Percentiles rank a stretch among this genome's conserved stretches.
phyloP scores from a whole-genome alignment of 2,329 filamentous ascomycete genomes.

The Myriosclerotinia duriaeana region DNA sequence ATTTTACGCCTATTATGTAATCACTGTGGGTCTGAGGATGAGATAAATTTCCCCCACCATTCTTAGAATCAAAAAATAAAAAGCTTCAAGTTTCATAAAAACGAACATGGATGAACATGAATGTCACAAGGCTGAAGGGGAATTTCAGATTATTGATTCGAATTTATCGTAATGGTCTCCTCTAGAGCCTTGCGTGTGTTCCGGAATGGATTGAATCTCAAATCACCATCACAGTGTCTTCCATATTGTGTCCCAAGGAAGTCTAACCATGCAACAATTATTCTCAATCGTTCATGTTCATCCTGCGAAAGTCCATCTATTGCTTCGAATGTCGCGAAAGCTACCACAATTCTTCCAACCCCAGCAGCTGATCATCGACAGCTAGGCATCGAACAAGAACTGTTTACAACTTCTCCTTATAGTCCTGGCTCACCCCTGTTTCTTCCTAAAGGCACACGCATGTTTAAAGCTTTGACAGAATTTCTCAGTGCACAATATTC shows the following conservation, averaged over 20 bases:
- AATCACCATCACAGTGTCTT: conserved; percentile 21
- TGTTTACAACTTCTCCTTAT: conserved; percentile 76
- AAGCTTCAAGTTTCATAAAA: conserved; percentile 5
- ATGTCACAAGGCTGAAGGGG: neutral
- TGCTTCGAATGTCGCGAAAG: conserved; percentile 10
- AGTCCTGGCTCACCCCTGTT: conserved; percentile 86
- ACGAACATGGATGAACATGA: neutral
- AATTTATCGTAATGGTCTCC: conserved; percentile 37
- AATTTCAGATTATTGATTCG: conserved; percentile 3
- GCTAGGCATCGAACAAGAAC: conserved; percentile 64
- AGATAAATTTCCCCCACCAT: too few species aligned
- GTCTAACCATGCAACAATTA: conserved; percentile 17
- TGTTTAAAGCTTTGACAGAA: conserved; percentile 80
- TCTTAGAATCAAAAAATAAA: too few species aligned
- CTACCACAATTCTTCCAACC: conserved; percentile 24
- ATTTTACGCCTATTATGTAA: too few species aligned
- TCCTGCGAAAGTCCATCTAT: conserved; percentile 33
- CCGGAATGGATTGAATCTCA: conserved; percentile 22
- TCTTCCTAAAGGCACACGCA: conserved; percentile 74
- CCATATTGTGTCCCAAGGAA: conserved; percentile 20
- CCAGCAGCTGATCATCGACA: conserved; percentile 55
- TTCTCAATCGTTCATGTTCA: conserved; percentile 39
- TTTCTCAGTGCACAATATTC: conserved; percentile 84
- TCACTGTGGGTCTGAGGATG: too few species aligned
- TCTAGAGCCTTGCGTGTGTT: conserved; percentile 36